Conservation (phyloP, 139 green algal genomes). For the Micromonas commoda region DNA sequence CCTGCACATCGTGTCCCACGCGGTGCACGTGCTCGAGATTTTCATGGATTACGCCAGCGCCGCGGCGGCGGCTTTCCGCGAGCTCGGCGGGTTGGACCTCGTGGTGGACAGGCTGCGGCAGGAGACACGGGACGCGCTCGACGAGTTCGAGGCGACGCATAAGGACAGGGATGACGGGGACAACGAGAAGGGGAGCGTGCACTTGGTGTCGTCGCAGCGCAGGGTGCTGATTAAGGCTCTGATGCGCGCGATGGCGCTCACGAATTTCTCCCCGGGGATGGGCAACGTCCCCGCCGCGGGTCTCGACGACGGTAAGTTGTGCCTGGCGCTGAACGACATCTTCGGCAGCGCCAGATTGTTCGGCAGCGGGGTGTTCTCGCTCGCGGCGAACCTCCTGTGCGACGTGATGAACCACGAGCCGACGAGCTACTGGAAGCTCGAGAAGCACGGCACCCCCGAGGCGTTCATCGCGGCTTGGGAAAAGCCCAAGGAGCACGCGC, state of each 20-base stretch:
- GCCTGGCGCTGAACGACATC: constrained; percentile 53
- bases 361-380: constrained; percentile 77
- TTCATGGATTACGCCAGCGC: constrained; percentile 78
- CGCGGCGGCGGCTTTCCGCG: constrained; percentile 63
- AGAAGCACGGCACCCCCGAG: constrained; percentile 67
- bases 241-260: constrained; percentile 70
- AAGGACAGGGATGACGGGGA: constrained; percentile 8
- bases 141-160: background rate
- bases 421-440: constrained; percentile 63
- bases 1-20: constrained; percentile 55
- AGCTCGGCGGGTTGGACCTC: constrained; percentile 67
- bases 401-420: constrained; percentile 91
- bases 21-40: constrained; percentile 72
- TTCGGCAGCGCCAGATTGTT: constrained; percentile 66
- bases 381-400: constrained; percentile 74
- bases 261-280: constrained; percentile 58
- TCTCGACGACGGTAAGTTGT: constrained; percentile 42
- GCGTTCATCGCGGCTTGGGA: constrained; percentile 53
- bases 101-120: constrained; percentile 59
- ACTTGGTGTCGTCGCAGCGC: constrained; percentile 37
- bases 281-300: constrained; percentile 28
- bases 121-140: constrained; percentile 48
- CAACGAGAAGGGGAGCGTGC: constrained; percentile 30
- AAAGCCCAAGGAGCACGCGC: constrained; percentile 47
- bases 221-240: constrained; percentile 82